Evolutionary conservation across 1,284 basidiomycete species (phyloP), one percentile per base, ranked within the genome.

Genomic region (Cutaneotrichosporon sp.): DNA sequence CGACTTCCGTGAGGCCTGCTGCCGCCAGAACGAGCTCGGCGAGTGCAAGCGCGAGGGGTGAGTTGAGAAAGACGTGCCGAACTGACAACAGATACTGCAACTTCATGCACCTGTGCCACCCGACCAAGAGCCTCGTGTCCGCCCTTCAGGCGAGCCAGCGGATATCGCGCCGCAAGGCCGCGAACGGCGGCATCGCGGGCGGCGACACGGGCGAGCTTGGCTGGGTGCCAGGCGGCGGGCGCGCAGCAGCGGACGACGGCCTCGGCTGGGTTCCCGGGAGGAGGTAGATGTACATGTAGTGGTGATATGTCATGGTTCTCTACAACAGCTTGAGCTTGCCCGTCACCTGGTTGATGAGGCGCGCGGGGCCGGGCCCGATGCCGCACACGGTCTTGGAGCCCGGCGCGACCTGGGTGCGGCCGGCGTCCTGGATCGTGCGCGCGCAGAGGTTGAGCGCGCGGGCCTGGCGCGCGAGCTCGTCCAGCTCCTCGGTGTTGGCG

Each of bases 1-100:
- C 34, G 97, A 99, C 81, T 99, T 99, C 79, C 88, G 95, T 57
- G 97, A 99, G 81, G 95, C 95, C 0, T 99, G 97, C 78, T 99
- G 97, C 80, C 85, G 97, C 52, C 97, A 99, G 80, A 97, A 97
- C 72, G 94, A 97, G 79, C 90, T 97, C 69, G 95, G 95, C 11
- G 93, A 98, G 80, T 95, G 93, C 77, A 94, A 94, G 73, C 87
- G 93, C 56, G 93, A 93, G 56, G 94, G 94, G 79, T 80, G 68
- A 77, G 80, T 76, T 6, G 13, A 9, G 1, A 3, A 2, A 0
- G 27, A 16, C 6, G 5, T 8, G 16, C 2, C 34, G 25, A 20
- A 61, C 1, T 95, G 62, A 67, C 64, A 10, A 6, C 67, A 80
- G 79, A 24, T 80, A 97, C 81, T 99, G 95, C 82, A 99, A 99